Evolutionary conservation across 352 stramenopile species (phyloP).

Genomic region (Globisporangium takayamanum): DNA sequence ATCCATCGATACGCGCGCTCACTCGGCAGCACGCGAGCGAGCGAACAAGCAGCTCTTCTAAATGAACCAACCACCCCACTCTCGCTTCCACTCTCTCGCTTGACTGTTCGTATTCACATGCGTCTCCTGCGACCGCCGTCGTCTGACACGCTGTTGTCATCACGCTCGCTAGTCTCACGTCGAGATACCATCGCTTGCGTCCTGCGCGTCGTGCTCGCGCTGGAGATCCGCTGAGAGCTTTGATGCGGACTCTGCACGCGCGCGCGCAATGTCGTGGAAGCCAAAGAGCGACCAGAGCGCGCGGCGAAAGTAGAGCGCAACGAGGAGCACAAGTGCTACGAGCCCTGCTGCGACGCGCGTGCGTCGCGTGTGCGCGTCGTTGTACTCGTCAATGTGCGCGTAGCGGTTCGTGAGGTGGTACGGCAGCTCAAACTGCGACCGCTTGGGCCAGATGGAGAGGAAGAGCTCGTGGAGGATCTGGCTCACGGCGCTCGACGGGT

Average conservation of each 20-base stretch:
- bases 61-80: not conserved
- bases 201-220: conserved; percentile 8
- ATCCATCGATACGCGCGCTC: too few relatives aligned
- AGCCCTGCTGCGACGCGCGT: conserved; percentile 30
- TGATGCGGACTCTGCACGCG: conserved; percentile 54
- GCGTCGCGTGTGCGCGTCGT: conserved; percentile 37
- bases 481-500: conserved; percentile 67
- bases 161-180: not conserved
- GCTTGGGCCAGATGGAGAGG: conserved; percentile 87
- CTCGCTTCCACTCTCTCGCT: not conserved
- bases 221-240: conserved; percentile 54
- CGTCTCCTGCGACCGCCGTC: too few relatives aligned
- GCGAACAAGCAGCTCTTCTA: not conserved
- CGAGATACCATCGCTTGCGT: conserved; percentile 8
- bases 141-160: conserved; percentile 1
- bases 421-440: conserved; percentile 89
- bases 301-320: conserved; percentile 46
- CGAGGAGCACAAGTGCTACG: conserved; percentile 27
- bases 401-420: conserved; percentile 85
- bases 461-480: conserved; percentile 92
- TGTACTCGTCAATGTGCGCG: conserved; percentile 77
- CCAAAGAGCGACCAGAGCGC: conserved; percentile 51
- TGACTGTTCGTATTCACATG: too few relatives aligned
- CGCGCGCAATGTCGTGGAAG: conserved; percentile 62
- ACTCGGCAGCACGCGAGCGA: too few relatives aligned